These are phyloP conservation scores for Lineolata rhizophorae DNA, from an alignment of 495 filamentous ascomycete genomes.

Conservation along the genomic window DNA sequence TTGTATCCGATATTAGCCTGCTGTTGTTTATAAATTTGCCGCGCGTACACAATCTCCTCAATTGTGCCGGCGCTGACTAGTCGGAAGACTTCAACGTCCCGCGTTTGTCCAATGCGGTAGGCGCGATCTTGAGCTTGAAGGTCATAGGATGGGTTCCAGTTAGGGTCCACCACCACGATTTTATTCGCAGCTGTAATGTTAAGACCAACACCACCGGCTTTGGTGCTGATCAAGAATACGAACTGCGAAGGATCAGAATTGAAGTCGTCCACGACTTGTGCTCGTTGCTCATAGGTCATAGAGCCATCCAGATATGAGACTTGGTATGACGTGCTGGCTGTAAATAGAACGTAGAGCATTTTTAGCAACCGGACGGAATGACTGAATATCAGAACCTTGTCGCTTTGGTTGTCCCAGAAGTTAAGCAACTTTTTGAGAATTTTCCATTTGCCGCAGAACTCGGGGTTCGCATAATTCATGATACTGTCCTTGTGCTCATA, in stretches of 20 bases:
- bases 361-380: constrained; percentile 69
- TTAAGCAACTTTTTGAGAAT: constrained; percentile 66
- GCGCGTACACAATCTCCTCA: constrained; percentile 91
- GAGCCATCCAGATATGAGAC: constrained; percentile 78
- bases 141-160: constrained; percentile 91
- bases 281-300: constrained; percentile 68
- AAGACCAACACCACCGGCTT: constrained; percentile 70
- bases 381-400: constrained; percentile 78
- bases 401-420: constrained; percentile 56
- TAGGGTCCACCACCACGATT: constrained; percentile 90
- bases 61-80: constrained; percentile 86
- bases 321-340: constrained; percentile 64
- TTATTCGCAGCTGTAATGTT: constrained; percentile 98
- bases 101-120: constrained; percentile 80
- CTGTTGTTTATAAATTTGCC: constrained; percentile 97
- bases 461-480: constrained; percentile 62
- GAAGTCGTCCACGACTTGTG: constrained; percentile 66
- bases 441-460: constrained; percentile 97
- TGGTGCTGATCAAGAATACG: constrained; percentile 88
- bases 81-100: constrained; percentile 91
- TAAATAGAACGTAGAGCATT: constrained; percentile 73
- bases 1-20: constrained; percentile 96
- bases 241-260: constrained; percentile 78
- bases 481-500: constrained; percentile 59
- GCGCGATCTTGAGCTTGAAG: constrained; percentile 93